Conservation (phyloP, 164 flowering plant genomes). For the Warburgia ugandensis region DNA sequence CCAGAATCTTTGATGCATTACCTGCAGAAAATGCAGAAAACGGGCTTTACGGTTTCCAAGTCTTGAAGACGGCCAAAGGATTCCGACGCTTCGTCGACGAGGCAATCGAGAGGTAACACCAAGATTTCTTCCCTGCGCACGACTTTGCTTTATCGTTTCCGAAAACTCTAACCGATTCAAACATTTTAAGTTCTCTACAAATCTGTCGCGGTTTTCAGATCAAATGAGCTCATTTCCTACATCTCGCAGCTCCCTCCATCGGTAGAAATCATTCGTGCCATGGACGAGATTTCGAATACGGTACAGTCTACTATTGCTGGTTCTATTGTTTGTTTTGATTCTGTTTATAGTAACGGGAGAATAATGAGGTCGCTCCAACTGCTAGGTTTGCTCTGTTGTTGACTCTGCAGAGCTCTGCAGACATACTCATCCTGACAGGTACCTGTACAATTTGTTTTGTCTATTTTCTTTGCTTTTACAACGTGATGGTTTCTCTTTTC, state of each 20-base stretch:
- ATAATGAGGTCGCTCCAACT: not conserved
- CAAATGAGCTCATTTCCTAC: constrained; percentile 58
- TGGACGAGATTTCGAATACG: constrained; percentile 92
- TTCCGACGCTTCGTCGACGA: constrained; percentile 79
- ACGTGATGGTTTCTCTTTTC: not conserved
- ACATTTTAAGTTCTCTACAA: not conserved
- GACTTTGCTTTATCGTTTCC: not conserved
- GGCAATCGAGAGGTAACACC: constrained; percentile 63
- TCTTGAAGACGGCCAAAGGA: constrained; percentile 64
- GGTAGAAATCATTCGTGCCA: constrained; percentile 52
- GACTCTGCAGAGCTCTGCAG: constrained; percentile 93
- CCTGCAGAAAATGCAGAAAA: constrained; percentile 29
- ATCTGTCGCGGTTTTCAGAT: constrained; percentile 33
- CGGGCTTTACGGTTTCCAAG: constrained; percentile 82
- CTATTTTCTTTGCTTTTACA: not conserved
- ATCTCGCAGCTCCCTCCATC: constrained; percentile 60
- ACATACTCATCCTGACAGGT: constrained; percentile 96
- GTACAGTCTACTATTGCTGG: constrained; percentile 22
- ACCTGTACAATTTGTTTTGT: not conserved
- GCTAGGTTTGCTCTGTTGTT: constrained; percentile 82
- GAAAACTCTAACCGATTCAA: not conserved
- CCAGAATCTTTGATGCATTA: constrained; percentile 23
- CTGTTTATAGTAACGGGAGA: not conserved
- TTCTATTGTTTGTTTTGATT: not conserved
- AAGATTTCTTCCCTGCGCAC: not conserved